phyloP scores from a whole-genome alignment of 768 basidiomycete genomes.

The Boletus insuetus region DNA sequence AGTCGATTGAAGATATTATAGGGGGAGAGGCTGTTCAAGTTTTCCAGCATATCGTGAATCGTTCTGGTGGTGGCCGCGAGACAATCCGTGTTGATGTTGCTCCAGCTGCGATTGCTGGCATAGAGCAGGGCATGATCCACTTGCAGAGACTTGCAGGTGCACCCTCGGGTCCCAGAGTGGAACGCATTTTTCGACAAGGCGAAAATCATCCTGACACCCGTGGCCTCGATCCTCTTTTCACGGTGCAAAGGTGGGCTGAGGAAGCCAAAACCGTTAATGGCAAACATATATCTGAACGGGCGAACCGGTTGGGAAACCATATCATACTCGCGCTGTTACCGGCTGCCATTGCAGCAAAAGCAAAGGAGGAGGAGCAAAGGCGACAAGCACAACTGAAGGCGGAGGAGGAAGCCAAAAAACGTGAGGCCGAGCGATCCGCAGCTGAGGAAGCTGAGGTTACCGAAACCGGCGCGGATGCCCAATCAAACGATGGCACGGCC shows the following conservation, averaged over 20 bases:
- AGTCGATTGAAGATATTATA: conserved; percentile 78
- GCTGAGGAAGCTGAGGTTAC: conserved; percentile 34
- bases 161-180: conserved; percentile 59
- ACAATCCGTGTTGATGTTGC: conserved; percentile 78
- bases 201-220: conserved; percentile 43
- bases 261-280: conserved; percentile 82
- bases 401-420: conserved; percentile 45
- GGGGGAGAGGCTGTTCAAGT: conserved; percentile 80
- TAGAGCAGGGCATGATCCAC: conserved; percentile 54
- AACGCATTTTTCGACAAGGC: conserved; percentile 45
- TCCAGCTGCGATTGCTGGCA: conserved; percentile 56
- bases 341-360: conserved; percentile 63
- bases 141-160: conserved; percentile 44
- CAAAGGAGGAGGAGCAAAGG: conserved; percentile 37
- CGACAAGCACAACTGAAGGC: conserved; percentile 51
- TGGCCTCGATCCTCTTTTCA: conserved; percentile 76
- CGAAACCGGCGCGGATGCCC: conserved; percentile 22
- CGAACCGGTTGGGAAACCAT: conserved; percentile 67
- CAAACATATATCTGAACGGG: conserved; percentile 65
- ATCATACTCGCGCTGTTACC: conserved; percentile 74
- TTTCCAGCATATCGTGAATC: conserved; percentile 77
- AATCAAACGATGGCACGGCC: conserved; percentile 13
- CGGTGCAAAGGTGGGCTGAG: conserved; percentile 85
- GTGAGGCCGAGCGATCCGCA: conserved; percentile 33
- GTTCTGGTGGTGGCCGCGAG: conserved; percentile 54